Conservation (phyloP, 2,329 filamentous ascomycete species). For the Aspergillus sp. region DNA sequence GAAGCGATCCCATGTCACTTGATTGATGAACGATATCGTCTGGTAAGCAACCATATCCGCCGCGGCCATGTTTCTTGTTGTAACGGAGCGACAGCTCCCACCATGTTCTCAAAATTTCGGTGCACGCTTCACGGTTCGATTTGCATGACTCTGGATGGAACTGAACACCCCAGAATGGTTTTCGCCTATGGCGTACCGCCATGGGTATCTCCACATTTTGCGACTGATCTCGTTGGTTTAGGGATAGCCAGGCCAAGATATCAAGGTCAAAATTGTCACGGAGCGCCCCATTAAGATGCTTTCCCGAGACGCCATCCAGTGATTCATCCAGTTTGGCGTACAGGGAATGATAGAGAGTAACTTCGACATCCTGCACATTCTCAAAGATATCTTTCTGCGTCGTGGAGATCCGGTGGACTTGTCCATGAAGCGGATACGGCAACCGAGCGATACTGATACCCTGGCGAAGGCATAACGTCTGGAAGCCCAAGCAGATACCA, state of each 20-base stretch:
- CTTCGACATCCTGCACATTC: conserved; percentile 59
- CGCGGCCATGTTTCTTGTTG: conserved; percentile 46
- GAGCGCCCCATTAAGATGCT: too few species aligned
- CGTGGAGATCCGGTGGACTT: conserved; percentile 69
- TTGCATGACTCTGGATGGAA: conserved; percentile 93
- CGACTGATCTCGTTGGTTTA: conserved; percentile 37
- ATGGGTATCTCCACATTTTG: conserved; percentile 60
- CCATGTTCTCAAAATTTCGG: conserved; percentile 70
- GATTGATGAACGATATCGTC: conserved; percentile 18
- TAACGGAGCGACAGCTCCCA: conserved; percentile 64
- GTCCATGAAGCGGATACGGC: conserved; percentile 75
- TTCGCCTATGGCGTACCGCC: conserved; percentile 65
- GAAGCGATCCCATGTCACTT: conserved; percentile 18
- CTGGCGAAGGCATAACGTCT: conserved; percentile 70
- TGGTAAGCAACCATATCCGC: conserved; percentile 18
- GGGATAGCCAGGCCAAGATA: conserved; percentile 62
- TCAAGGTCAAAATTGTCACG: conserved; percentile 31
- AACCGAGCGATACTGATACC: conserved; percentile 67
- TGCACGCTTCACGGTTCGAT: conserved; percentile 58
- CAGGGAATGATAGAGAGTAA: conserved; percentile 74
- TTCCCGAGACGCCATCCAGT: conserved; percentile 13
- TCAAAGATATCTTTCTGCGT: conserved; percentile 63
- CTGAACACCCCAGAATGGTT: conserved; percentile 83
- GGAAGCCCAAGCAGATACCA: conserved; percentile 87
- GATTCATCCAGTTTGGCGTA: conserved; percentile 45